Conservation (phyloP, 176 grass and related monocot species). For the Aegilops umbellulata region DNA sequence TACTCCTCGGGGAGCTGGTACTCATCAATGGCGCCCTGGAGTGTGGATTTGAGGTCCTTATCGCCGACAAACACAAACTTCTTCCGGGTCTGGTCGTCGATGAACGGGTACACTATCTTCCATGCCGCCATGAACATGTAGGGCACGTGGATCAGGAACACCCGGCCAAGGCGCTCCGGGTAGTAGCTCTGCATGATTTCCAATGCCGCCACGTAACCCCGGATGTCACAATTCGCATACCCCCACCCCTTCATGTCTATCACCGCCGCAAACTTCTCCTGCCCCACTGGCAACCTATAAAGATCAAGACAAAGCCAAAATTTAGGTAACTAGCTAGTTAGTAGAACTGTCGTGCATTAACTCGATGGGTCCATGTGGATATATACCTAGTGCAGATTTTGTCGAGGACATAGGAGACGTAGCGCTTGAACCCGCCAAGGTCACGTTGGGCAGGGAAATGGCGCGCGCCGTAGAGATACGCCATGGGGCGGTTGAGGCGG, state of each 20-base stretch:
- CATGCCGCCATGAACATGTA: conserved; percentile 13
- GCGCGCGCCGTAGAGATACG: background rate
- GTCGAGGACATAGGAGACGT: background rate
- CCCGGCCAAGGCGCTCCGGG: background rate
- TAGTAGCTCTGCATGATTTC: background rate
- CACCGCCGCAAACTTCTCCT: background rate
- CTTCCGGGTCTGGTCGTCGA: background rate
- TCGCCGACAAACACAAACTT: background rate
- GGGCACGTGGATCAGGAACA: background rate
- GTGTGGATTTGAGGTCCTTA: background rate
- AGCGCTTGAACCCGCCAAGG: background rate
- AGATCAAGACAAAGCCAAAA: background rate
- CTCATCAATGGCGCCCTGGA: background rate
- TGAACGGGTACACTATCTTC: conserved; percentile 3
- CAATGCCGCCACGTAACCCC: background rate
- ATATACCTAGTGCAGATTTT: background rate
- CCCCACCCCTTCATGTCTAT: background rate
- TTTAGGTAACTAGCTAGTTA: background rate
- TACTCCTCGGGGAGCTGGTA: background rate
- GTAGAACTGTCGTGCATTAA: rapidly evolving
- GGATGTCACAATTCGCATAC: background rate
- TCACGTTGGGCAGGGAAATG: background rate
- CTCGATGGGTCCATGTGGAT: too few species aligned
- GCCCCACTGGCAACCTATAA: background rate
- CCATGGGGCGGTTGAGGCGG: background rate